Percentiles rank a stretch among this genome's conserved stretches.
phyloP scores from a whole-genome alignment of 2,329 filamentous ascomycete species.

The Aspergillus tubingensis region DNA sequence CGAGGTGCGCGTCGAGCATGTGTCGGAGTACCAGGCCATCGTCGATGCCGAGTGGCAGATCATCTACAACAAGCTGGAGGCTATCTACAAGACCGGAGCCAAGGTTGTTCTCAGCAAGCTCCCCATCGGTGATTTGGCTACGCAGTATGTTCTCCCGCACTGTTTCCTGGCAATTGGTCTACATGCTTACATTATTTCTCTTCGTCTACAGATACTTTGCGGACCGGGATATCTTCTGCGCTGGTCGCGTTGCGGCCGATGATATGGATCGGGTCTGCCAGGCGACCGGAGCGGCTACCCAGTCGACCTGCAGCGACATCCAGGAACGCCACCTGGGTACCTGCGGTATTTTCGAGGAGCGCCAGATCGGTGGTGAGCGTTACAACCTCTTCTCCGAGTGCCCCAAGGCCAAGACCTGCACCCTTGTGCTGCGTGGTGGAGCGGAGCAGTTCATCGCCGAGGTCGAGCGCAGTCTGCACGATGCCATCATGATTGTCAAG shows the following conservation, averaged over 20 bases:
- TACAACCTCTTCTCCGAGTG: slow-evolving; percentile 99
- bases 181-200: slow-evolving; percentile 1
- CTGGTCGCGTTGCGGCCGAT: slow-evolving; percentile 84
- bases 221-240: slow-evolving; percentile 97
- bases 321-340: slow-evolving; percentile 83
- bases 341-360: slow-evolving; percentile 89
- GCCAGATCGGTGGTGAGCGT: slow-evolving; percentile 93
- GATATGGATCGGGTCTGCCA: slow-evolving; percentile 96
- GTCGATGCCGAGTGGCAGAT: slow-evolving; percentile 99
- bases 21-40: slow-evolving; percentile 98
- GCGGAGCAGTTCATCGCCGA: slow-evolving; percentile 99
- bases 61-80: slow-evolving; percentile 99
- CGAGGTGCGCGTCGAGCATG: slow-evolving; percentile 95
- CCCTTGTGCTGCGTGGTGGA: slow-evolving; percentile 88
- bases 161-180: background rate
- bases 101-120: slow-evolving; percentile 97
- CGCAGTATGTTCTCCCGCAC: slow-evolving; percentile 60
- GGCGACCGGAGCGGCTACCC: slow-evolving; percentile 86
- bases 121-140: slow-evolving; percentile 95
- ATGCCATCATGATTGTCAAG: slow-evolving; percentile 99
- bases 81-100: slow-evolving; percentile 86
- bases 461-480: slow-evolving; percentile 94
- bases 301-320: slow-evolving; percentile 97
- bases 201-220: slow-evolving; percentile 69
- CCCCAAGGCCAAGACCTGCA: slow-evolving; percentile 94